Base-by-base conservation (phyloP, 1,284 basidiomycete species). In the Pascua guehoae region DNA sequence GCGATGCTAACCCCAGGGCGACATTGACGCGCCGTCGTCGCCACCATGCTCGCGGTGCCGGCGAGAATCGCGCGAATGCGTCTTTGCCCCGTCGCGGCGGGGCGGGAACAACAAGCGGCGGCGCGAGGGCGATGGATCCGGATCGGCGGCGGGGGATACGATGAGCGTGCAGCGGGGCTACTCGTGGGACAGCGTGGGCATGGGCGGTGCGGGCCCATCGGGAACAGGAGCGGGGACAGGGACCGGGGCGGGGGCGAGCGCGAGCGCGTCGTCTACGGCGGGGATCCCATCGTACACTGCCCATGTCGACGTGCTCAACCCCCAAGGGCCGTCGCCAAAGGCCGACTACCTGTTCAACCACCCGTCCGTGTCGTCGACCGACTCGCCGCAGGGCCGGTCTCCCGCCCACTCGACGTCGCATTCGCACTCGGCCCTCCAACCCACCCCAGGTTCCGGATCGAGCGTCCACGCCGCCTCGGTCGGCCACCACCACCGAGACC, bases 41-140 rank as follows among this genome's bases (percentile, higher is more conserved):
- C 77, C 78, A 9, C 79, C 79, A 1, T 80, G 79, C 51, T 66
- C 72, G 2, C 63, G 79, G 14, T 80, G 79, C 56, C 71, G 72
- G 14, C 68, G 79, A 15, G 79, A 79, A 54, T 70, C 74, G 18
- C 70, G 74, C 9, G 73, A 79, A 53, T 80, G 79, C 54, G 69
- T 79, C 18, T 80, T 79, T 53, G 72, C 70, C 2, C 73, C 72
- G 1, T 72, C 70, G 3, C 65, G 68, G 10, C 62, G 75, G 3
- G 75, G 70, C 18, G 74, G 69, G n/a, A 73, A 74, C 59, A 73
- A 73, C 51, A 70, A 68, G 54, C 57, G 68, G n/a, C 41, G 58
- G 17, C 53, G 54, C 10, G 61, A 67, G 14, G 46, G 49, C 48
- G 50, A 64, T n/a, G 45, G 43, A 37, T 54, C 41, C 17, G 12